Evolutionary conservation across 257 asterid genomes (phyloP), one percentile per base, ranked within the genome.

Genomic region (Coffea eugenioides): DNA sequence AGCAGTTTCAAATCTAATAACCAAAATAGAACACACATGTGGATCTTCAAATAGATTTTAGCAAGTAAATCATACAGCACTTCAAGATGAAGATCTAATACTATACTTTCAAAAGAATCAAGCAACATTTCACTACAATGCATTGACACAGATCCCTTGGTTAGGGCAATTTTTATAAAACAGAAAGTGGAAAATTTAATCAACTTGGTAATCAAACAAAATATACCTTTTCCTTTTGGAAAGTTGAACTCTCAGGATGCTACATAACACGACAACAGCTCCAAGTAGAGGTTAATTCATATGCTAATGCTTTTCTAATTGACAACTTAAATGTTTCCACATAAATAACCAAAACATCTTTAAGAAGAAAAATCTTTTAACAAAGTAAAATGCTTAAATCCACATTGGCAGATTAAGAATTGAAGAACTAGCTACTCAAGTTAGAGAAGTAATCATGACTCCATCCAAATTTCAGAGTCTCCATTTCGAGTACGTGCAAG

Each of bases 1-100:
- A 87, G 62, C 78, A 87, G 72, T 79, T 48, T 27, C 74, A 73
- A 73, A 10, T 15, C 15, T 36, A n/a, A 46, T 76, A 56, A 76
- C 62, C 46, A 45, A 46, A 7, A 11, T 1, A 62, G 2, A 21
- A 25, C 18, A 3, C 9, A 45, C 43, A 12, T 15, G 10, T 14
- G 56, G 18, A 61, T 59, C 79, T 59, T 59, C n/a, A 21, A 27
- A 59, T 23, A 36, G 34, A 18, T 9, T 25, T 74, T 18, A 64
- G 18, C 11, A 25, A 52, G 45, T 46, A 74, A 36, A 74, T 9
- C 16, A 49, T 1, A 49, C 27, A 3, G 25, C 6, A 27, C 7
- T 23, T 71, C 57, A n/a, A 72, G 41, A 25, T 49, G 20, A 45
- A 0, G 5, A 10, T 36, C 64, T 13, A 25, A 48, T 13, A n/a